Evolutionary conservation across 164 flowering plant species (phyloP), one percentile per base, ranked within the genome.

Genomic region (Dillenia turbinata): DNA sequence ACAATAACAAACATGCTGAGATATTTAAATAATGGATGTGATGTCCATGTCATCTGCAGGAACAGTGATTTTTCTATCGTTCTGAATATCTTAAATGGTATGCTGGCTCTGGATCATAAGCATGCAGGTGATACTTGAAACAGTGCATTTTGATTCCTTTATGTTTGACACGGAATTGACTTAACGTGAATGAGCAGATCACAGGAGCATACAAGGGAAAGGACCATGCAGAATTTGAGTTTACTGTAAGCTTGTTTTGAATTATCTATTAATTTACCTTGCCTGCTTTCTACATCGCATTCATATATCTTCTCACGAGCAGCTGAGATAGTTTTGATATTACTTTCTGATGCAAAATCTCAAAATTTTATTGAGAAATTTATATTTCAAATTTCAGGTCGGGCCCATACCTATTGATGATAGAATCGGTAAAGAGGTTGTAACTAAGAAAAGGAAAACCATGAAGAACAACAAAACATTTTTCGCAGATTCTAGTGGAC

Each of bases 401-500:
- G 90, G 90, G 44, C 90, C 90, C 22, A 76, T 85, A 69, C 90
- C 90, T 14, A 67, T 86, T 64, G 90, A 81, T 72, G 96, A 94
- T 83, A 84, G 87, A 63, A 58, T 73, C 51, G 96, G 99, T 33
- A 94, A 91, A 75, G 99, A 94, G 73, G 73, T 94, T 53, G 70
- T 62, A 17, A 73, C 95, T 65, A 85, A 86, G 61, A 81, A 91
- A 57, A 69, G 74, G 9, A 89, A 91, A 47, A 59, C 71, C 40
- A 70, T 91, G 92, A 64, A 65, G 66, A 85, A 84, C 59, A 85
- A 94, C 56, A 86, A 81, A 73, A 83, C 87, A 26, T 90, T 93
- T 72, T 93, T 77, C 67, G 90, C 98, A 49, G 97, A 93, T 77
- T 90, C 98, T 12, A 90, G 81, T 75, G 98, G 98, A 13, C 86